Evolutionary conservation across 2,329 filamentous ascomycete species (phyloP).

Genomic region (Claviceps fusiformis): DNA sequence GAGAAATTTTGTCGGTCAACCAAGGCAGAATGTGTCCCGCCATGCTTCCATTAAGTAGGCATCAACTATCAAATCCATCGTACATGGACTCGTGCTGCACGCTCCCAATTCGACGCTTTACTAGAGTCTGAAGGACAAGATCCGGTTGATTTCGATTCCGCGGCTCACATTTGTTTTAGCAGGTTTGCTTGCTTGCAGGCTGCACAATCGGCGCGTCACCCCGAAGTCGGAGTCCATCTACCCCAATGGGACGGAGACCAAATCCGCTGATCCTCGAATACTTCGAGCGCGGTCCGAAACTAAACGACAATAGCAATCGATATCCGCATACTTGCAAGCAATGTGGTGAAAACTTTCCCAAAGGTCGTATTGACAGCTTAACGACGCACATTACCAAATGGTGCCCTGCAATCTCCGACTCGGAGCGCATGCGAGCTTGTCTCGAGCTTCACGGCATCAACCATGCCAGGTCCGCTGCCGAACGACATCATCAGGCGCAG

Average conservation of each 20-base stretch:
- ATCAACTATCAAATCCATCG: constrained; percentile 7
- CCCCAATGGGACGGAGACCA: constrained; percentile 65
- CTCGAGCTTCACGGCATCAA: constrained; percentile 59
- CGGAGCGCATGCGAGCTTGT: constrained; percentile 62
- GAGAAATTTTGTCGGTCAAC: constrained; percentile 22
- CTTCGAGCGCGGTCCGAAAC: constrained; percentile 75
- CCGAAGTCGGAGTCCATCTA: constrained; percentile 8
- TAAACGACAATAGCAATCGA: constrained; percentile 79
- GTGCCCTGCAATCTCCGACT: constrained; percentile 64
- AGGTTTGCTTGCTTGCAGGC: constrained; percentile 14
- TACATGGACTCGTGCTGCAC: not conserved
- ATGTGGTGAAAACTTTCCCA: constrained; percentile 80
- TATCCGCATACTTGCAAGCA: constrained; percentile 85
- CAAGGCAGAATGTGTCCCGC: constrained; percentile 19
- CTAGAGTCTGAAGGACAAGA: not conserved
- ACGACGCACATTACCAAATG: constrained; percentile 73
- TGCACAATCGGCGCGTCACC: constrained; percentile 12
- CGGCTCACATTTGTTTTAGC: not conserved
- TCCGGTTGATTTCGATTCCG: not conserved
- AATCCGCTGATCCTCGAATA: constrained; percentile 78
- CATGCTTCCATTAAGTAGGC: constrained; percentile 7
- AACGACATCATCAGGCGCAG: constrained; percentile 13
- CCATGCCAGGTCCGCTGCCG: constrained; percentile 26
- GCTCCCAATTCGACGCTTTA: constrained; percentile 1
- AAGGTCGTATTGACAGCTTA: constrained; percentile 74